Base-by-base conservation (phyloP, 495 filamentous ascomycete species). In the Neurospora sp. region DNA sequence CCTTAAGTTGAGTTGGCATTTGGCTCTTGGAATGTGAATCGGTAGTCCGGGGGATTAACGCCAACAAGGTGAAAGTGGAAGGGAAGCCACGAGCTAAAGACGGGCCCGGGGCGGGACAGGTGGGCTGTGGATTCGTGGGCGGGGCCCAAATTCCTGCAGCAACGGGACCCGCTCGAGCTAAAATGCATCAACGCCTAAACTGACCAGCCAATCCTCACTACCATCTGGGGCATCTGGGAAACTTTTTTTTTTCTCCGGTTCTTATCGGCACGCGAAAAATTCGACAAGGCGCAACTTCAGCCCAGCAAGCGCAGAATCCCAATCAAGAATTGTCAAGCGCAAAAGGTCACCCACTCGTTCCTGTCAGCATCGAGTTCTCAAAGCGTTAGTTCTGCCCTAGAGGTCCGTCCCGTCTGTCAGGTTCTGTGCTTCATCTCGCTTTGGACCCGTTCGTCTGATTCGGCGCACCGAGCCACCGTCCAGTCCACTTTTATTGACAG, bases 181-280 rank as follows among this genome's bases (percentile, higher is more conserved):
- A 75, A 39, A 59, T 66, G 72, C 74, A 75, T 75, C 74, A 75
- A 73, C 39, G 74, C 74, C 74, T 62, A 59, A 76, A 76, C 66
- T 54, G n/a, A 69, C 74, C 69, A 54, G 45, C 70, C 73, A 74
- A 72, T 62, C 70, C 43, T 74, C 43, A 37, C 40, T 45, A 40
- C 73, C 54, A 69, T 72, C 71, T 48, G 54, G 71, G 42, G 54
- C n/a, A 71, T 19, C 43, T 21, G 71, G 43, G 37, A 69, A 45
- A 72, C 40, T 59, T 38, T 59, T 72, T 59, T 72, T 72, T 72
- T 66, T 71, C 17, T 71, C 28, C 54, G 31, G 54, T 66, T 66
- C 54, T 34, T 34, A 34, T 66, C 54, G 54, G 54, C 54, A 9
- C 28, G 31, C 15, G 31, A 66, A 66, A 66, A 66, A 17, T 34